Base-by-base conservation (phyloP, 1,139 yeast genomes). In the Groenewaldozyma auringiensis region DNA sequence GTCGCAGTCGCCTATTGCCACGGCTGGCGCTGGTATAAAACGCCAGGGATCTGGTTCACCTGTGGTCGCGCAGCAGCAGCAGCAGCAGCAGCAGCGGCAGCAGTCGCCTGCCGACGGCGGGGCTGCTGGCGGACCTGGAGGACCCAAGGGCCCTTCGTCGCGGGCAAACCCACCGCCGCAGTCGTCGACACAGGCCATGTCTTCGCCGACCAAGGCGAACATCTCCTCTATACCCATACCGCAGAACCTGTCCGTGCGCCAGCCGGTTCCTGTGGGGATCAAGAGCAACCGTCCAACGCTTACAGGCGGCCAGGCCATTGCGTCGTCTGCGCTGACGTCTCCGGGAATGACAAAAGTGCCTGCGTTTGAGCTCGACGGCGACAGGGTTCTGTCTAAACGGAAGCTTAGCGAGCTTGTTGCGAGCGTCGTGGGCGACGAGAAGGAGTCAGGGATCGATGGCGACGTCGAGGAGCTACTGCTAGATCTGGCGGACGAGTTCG, bases 401-500 rank as follows among this genome's bases (percentile, higher is more conserved):
- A 92, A 92, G 61, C 71, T 92, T 50, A 75, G 85, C 47, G 98
- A 92, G 60, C 71, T 92, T 50, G 94, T 92, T 4, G 79, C 81
- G 55, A 78, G 85, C 2, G 85, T 88, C 6, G 94, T 86, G 57
- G 88, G 94, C 2, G 92, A 86, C 57, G 84, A 94, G 6, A 76
- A 77, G n/a, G 70, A 65, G 42, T 59, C 68, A 9, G 55, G 59
- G 46, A 83, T 92, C 47, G 97, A 89, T 62, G 96, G 96, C 27
- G 96, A 92, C 64, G 97, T 89, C 14, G 97, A 92, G 63, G 96
- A 89, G 55, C 68, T 89, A 37, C 69, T 92, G 42, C 71, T 94
- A 42, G 98, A 94, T 63, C 71, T 92, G 49, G 97, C 98, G 0
- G 99, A 94, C 62, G 98, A 94, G 61, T 92, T 92, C 63, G 94